Evolutionary conservation across 2,329 filamentous ascomycete genomes (phyloP), one percentile per base, ranked within the genome.

Genomic region (Teratosphaeria viscida): DNA sequence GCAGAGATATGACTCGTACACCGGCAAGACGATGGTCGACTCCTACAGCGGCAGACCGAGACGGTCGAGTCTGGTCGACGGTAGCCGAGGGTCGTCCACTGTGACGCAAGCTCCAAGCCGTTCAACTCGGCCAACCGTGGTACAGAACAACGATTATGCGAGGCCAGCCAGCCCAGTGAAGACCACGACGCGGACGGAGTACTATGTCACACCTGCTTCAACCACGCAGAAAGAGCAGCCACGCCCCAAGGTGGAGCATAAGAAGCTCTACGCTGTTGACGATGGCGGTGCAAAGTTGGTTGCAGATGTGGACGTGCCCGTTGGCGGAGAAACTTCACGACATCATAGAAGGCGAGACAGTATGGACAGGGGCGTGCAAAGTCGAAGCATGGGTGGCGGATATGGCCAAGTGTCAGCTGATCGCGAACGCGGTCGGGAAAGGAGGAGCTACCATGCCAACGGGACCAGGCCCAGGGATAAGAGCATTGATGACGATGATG

Each of bases 261-360:
- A 77, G 67, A 78, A 77, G 64, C 70, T 79, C 27, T 80, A 80
- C 68, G 78, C 75, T 62, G 74, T 80, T 11, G 77, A 78, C 57
- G 75, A 79, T 59, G 72, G 72, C 19, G 63, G 61, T 35, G 67
- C 68, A 54, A 73, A 73, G 61, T 65, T 74, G 16, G 70, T 74
- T n/a, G 71, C 71, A 52, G 70, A 74, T 57, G 67, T 72, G 57
- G 71, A 72, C 60, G 72, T 72, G 61, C 72, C 74, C 11, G 68
- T 72, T 23, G 70, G 72, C n/a, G 73, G 74, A 56, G 69, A 70
- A 52, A 72, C 76, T 37, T 49, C 43, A 23, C 62, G 72, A 59
- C 74, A 76, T 61, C 71, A 70, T 61, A 63, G 65, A 53, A 65
- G 71, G 37, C 63, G 65, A 57, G 67, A 71, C 16, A 74, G 71